phyloP scores from a whole-genome alignment of 2,329 filamentous ascomycete species.

The Periconia sp. region DNA sequence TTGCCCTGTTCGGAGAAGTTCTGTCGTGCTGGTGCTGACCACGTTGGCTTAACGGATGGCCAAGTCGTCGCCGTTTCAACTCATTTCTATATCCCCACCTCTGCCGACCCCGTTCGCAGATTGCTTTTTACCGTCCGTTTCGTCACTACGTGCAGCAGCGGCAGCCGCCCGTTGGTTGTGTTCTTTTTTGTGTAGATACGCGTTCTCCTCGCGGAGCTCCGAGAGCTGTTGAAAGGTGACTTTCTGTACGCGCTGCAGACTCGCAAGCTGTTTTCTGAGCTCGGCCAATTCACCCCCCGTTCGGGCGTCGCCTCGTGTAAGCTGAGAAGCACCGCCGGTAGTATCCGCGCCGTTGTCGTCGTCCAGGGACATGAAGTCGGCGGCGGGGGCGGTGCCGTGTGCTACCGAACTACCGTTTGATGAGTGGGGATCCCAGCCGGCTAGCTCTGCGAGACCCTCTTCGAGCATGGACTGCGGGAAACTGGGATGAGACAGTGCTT shows the following conservation, averaged over 20 bases:
- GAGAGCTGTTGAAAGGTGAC: constrained; percentile 49
- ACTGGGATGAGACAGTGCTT: constrained; percentile 46
- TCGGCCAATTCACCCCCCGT: constrained; percentile 35
- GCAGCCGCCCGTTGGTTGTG: constrained; percentile 17
- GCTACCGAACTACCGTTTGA: constrained; percentile 8
- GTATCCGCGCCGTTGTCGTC: constrained; percentile 3
- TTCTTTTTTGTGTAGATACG: constrained; percentile 37
- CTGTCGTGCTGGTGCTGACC: too few species aligned
- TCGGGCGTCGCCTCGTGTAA: constrained; percentile 5
- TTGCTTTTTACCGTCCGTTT: constrained; percentile 21
- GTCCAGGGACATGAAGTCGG: constrained; percentile 38
- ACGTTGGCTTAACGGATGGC: too few species aligned
- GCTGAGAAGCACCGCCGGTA: constrained; percentile 3
- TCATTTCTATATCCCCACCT: constrained; percentile 35
- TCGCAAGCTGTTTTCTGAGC: constrained; percentile 44
- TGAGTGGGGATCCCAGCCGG: constrained; percentile 26
- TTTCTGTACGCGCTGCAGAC: constrained; percentile 49
- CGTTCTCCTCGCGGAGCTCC: constrained; percentile 46
- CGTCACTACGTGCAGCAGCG: constrained; percentile 10
- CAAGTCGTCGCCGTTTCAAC: not conserved
- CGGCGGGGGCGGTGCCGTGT: constrained; percentile 12
- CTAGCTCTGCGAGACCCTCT: constrained; percentile 38
- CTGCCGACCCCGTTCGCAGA: constrained; percentile 20
- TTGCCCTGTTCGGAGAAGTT: too few species aligned
- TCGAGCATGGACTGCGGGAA: constrained; percentile 47